Base-by-base conservation (phyloP, 2,329 filamentous ascomycete genomes). In the Colletotrichum trifolii region DNA sequence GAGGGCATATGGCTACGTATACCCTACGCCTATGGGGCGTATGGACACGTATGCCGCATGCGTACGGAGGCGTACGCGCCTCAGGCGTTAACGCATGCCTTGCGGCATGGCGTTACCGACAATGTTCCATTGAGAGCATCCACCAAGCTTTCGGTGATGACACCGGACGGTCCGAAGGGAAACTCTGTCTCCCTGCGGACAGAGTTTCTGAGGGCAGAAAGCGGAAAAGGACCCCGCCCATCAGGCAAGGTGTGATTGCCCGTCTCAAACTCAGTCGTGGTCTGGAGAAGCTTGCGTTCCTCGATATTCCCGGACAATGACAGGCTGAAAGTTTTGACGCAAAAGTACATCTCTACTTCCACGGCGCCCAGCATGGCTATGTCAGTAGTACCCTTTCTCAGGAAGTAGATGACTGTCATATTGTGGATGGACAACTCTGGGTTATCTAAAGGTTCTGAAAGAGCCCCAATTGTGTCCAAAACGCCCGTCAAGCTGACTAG, bases 331-430 rank as follows among this genome's bases (percentile, higher is more conserved):
- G 25, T 25, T 25, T 25, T 25, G 11, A 64, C 60, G 52, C 68
- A 69, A 17, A 68, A 55, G 34, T 69, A 65, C 36, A 60, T 56
- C n/a, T 67, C 46, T 0, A 67, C 33, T 35, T 69, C 68, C 8
- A 42, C 49, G 2, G 68, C 68, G 5, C 62, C 62, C 33, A 67
- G 11, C 12, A 13, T 25, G 11, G 12, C 39, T 8, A 17, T 12
- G 2, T 25, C 11, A 15, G 25, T 12, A 6, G 42, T 53, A 36
- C 49, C 49, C 2, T 39, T 34, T 25, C 34, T 38, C 13, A 57
- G 8, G n/a, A 46, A 63, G 17, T 63, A 50, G 13, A 50, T 15
- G 4, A 63, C 34, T 7, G 46, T 57, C 15, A 62, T 45, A 36
- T 68, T 65, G 35, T 61, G 54, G 4, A 69, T 13, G 8, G 58